Conservation (phyloP, 768 basidiomycete species). For the Pleurotus cornucopiae region DNA sequence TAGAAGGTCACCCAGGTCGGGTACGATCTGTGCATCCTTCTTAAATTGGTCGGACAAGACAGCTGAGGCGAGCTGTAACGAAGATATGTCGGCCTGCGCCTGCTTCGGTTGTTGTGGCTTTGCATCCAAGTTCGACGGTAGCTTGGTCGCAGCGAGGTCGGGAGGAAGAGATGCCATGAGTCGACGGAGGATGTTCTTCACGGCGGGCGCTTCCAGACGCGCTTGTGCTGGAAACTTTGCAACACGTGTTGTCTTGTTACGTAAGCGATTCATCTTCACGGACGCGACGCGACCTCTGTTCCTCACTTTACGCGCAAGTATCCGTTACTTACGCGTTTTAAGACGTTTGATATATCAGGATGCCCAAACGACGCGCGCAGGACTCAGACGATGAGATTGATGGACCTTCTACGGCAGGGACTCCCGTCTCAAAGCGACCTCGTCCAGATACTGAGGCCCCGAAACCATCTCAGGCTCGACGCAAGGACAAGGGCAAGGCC, state of each 20-base stretch:
- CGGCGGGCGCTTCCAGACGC: no score
- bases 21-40: conserved; percentile 72
- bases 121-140: not conserved
- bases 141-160: not conserved
- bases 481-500: conserved; percentile 29
- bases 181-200: not conserved
- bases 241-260: no score
- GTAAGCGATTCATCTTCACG: no score
- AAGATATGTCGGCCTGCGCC: conserved; percentile 50
- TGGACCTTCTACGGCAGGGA: conserved; percentile 14
- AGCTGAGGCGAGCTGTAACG: conserved; percentile 62
- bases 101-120: conserved; percentile 22
- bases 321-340: no score
- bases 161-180: conserved; percentile 10
- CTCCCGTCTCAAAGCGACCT: conserved; percentile 26
- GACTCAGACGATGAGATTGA: conserved; percentile 45
- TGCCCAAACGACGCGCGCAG: conserved; percentile 52
- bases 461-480: conserved; percentile 15
- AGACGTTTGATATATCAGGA: conserved; percentile 17
- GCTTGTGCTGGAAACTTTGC: no score
- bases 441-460: conserved; percentile 25
- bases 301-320: no score
- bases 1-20: conserved; percentile 70
- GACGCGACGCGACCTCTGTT: no score
- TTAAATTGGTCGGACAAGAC: conserved; percentile 64